These are phyloP conservation scores for Uncinocarpus reesii DNA, from an alignment of 2,329 filamentous ascomycete genomes.

Conservation along the genomic window DNA sequence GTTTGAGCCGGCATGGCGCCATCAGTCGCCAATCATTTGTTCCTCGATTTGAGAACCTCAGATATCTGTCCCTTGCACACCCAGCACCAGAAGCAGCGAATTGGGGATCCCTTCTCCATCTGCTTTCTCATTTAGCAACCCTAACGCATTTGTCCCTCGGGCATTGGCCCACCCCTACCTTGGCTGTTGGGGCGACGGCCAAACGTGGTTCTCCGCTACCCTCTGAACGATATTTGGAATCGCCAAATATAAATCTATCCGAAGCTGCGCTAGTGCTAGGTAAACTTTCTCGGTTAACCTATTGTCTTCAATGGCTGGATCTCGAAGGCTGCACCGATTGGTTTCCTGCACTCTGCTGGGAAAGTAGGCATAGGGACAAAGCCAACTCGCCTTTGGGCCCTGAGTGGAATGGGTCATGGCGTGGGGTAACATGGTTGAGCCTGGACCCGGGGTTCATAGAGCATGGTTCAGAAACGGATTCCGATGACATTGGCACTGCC, in stretches of 20 bases:
- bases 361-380: no score
- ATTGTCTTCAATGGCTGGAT: conserved; percentile 53
- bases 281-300: conserved; percentile 45
- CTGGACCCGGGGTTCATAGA: conserved; percentile 31
- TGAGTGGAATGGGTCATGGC: conserved; percentile 40
- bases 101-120: conserved; percentile 46
- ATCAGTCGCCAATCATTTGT: conserved; percentile 21
- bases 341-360: conserved; percentile 44
- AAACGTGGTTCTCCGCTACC: neutral
- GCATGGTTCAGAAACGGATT: neutral
- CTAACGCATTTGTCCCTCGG: conserved; percentile 54
- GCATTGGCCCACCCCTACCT: conserved; percentile 50
- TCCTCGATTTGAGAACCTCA: conserved; percentile 43
- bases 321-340: conserved; percentile 50
- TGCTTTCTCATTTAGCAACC: conserved; percentile 45
- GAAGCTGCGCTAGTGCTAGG: conserved; percentile 49
- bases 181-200: conserved; percentile 42
- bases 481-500: neutral
- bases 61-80: conserved; percentile 49
- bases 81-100: conserved; percentile 36
- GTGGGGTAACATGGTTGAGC: conserved; percentile 35
- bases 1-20: neutral
- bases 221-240: neutral
- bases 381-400: conserved; percentile 23
- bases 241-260: conserved; percentile 45